A percentile compares a stretch with the other conserved stretches of the same genome.
Conservation (phyloP, 305 asterid genomes). For the Solanum hybrid region DNA sequence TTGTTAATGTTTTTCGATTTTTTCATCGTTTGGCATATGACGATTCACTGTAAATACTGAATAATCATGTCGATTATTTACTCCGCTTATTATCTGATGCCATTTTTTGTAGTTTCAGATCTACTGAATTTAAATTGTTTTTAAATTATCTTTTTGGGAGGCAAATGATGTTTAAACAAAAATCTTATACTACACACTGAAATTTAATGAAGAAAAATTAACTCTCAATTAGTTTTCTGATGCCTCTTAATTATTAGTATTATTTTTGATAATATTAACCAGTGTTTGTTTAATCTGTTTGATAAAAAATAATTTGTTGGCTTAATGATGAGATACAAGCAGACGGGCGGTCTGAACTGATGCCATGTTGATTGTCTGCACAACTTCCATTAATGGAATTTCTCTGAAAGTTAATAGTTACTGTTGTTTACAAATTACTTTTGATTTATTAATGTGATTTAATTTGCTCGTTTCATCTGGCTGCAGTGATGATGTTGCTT, state of each 20-base stretch:
- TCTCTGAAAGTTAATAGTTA: not conserved
- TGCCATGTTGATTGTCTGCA: conserved; percentile 5
- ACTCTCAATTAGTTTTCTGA: not conserved
- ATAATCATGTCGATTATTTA: conserved; percentile 30
- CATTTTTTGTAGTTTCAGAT: not conserved
- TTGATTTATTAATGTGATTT: not conserved
- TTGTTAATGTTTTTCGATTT: not conserved
- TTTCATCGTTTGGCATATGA: conserved; percentile 28
- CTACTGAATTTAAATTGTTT: not conserved
- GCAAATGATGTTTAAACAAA: not conserved
- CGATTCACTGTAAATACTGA: conserved; percentile 54
- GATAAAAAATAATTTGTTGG: not conserved
- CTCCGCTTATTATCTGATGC: conserved; percentile 78
- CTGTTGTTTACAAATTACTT: not conserved
- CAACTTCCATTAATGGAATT: not conserved
- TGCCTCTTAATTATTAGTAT: not conserved
- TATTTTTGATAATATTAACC: no score
- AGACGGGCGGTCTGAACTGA: conserved; percentile 6
- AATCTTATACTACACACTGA: not conserved
- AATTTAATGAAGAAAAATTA: not conserved
- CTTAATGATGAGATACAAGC: conserved; percentile 1
- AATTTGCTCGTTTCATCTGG: not conserved
- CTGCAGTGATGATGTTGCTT: conserved; percentile 35
- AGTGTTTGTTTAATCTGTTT: not conserved
- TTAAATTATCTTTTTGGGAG: not conserved